Evolutionary conservation across 2,329 filamentous ascomycete species (phyloP), one percentile per base, ranked within the genome.

Genomic region (Aspergillus ustus): DNA sequence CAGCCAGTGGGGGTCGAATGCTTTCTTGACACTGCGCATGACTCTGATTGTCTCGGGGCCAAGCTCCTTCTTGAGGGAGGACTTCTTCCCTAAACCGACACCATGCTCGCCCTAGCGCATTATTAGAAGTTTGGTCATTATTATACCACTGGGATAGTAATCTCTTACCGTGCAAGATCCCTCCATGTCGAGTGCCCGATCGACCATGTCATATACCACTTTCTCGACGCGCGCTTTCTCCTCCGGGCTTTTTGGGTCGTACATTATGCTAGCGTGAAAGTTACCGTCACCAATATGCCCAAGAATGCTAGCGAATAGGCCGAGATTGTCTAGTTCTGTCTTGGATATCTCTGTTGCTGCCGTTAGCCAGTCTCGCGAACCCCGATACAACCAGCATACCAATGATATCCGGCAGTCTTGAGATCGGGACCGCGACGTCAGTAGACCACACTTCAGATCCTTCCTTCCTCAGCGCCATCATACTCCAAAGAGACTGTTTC

Each of bases 201-300:
- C 85, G 20, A 97, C 92, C 93, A 97, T 97, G 69, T 92, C 89
- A 73, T 93, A 88, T 51, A 97, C 92, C 66, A 91, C 92, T 58
- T 83, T 84, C 73, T 95, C 91, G 1, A 95, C 92, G 67, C 90
- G 91, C 46, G 84, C 88, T 59, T 85, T 85, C 77, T 97, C 91
- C 28, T 83, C 86, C 3, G 86, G 83, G 59, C 93, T 83, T 25
- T 82, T 84, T 28, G 85, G 85, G 77, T 95, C 87, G 75, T 96
- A 97, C 79, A 97, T 89, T 77, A 97, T 95, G 73, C 90, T 91
- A 74, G 93, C 89, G 75, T 97, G 93, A 80, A 97, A 97, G 77
- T 97, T 97, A 43, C 93, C 93, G 72, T 97, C 93, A 13, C 93
- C 93, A 60, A 97, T 90, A 72, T 97, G 93, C 3, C 93, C 93